These are phyloP conservation scores for Colletotrichum tofieldiae DNA, from an alignment of 2,329 filamentous ascomycete genomes.

Conservation along the genomic window DNA sequence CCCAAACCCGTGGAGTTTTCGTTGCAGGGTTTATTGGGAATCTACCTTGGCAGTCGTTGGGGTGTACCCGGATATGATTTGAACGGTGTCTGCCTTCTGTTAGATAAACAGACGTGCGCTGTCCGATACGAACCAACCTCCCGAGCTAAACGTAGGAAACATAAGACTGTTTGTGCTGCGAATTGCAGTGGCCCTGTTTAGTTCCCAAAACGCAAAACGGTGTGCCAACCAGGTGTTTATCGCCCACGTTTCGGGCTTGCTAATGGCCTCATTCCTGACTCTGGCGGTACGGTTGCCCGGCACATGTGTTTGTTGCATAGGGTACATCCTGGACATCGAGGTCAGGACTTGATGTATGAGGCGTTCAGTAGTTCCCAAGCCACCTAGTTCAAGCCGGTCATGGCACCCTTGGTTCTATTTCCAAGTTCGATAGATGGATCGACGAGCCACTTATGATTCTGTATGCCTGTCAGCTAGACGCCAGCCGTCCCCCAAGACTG, in stretches of 20 bases:
- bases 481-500: neutral
- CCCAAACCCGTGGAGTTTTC: no score
- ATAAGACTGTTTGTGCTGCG: no score
- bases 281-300: neutral
- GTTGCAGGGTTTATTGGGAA: neutral
- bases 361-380: neutral
- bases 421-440: no score
- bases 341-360: neutral
- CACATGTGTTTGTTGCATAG: neutral
- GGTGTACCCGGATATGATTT: neutral
- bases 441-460: no score
- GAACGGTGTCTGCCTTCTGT: neutral
- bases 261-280: neutral
- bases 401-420: neutral
- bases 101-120: no score
- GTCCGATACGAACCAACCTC: neutral
- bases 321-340: neutral
- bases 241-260: neutral
- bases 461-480: no score
- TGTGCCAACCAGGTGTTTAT: neutral
- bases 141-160: neutral
- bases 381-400: neutral
- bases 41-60: neutral
- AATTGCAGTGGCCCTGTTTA: neutral
- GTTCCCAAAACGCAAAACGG: neutral